Evolutionary conservation across 352 stramenopile species (phyloP), one percentile per base, ranked within the genome.

Genomic region (Thalassiosira livingstoniorum): DNA sequence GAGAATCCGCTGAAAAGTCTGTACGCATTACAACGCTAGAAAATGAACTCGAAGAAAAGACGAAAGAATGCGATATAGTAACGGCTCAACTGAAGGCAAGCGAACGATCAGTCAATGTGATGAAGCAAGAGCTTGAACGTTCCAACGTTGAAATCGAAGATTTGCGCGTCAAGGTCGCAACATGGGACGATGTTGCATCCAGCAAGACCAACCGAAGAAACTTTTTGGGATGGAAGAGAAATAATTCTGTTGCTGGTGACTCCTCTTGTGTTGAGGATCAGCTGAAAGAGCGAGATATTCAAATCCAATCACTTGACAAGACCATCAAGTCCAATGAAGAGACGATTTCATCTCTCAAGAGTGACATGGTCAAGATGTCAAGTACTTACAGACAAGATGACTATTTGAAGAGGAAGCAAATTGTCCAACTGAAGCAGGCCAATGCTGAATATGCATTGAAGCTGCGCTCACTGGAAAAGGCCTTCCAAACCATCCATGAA

Each of bases 361-460:
- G 35, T 29, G 87, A 93, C 25, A 71, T 92, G 43, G 87, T 93
- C 32, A 90, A 90, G 54, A 76, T 92, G 72, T 73, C 79, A 37
- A 78, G 72, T 31, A 75, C 78, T 1, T 91, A 88, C 69, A 92
- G 90, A 63, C 73, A 92, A 42, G 85, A 92, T 45, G 63, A 83
- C 23, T 93, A 92, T 53, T 68, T 75, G 2, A 89, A 83, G 21
- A 73, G 89, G 43, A 93, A 92, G 61, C 61, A 87, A 67, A 92
- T 93, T 70, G 78, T 62, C 43, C 78, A 89, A 57, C 68, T 93
- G 35, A 80, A 88, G 61, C 70, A 87, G 15, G 74, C 86, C 69
- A 93, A 93, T 61, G 85, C 85, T n/a, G 80, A 82, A 47, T 85
- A 80, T 65, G 81, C 81, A 51, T 47, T 85, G 3, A 85, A 83